Base-by-base conservation (phyloP, 176 grass and related monocot genomes). In the Aegilops sharonensis region DNA sequence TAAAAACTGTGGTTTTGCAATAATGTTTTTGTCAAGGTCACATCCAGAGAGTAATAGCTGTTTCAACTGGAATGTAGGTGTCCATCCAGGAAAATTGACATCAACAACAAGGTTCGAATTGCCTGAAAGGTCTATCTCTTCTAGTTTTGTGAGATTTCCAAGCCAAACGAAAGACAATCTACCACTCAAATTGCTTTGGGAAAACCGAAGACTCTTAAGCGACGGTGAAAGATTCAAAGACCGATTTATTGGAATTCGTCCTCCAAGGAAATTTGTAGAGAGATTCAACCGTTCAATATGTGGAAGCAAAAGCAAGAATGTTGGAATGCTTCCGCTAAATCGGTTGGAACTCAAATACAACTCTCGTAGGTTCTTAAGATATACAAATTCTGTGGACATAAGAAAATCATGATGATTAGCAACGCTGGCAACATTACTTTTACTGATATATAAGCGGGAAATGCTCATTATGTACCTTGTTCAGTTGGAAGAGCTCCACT, bases 1-100 rank as follows among this genome's bases (percentile, higher is more conserved):
- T 32, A 93, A 39, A 11, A 50, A 93, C 4, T 45, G 24, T 48
- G 62, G 81, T 34, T 78, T 68, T 6, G 10, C 21, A 34, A 90
- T 52, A 13, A 56, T 47, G 27, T 5, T 50, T 4, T 50, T 50
- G 47, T 50, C 14, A 50, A 50, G 14, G 14, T 29, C 72, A 68
- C 90, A 89, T 8, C 68, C 61, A n/a, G 87, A 78, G 1, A 89
- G 57, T n/a, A 57, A 0, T 8, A 81, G 1, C 0, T 50, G 2
- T 9, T 40, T n/a, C 62, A 84, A 68, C 9, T 87, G 83, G 3
- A 89, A 89, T 4, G 8, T 4, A 0, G 80, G 64, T 61, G 47
- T 20, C 85, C 77, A 85, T 62, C 45, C 35, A 1, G n/a, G 9
- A 21, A 21, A 9, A 9, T 81, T 66, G 0, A 89, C 13, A 9